Base-by-base conservation (phyloP, 176 grass and related monocot genomes). In the Guadua angustifolia region DNA sequence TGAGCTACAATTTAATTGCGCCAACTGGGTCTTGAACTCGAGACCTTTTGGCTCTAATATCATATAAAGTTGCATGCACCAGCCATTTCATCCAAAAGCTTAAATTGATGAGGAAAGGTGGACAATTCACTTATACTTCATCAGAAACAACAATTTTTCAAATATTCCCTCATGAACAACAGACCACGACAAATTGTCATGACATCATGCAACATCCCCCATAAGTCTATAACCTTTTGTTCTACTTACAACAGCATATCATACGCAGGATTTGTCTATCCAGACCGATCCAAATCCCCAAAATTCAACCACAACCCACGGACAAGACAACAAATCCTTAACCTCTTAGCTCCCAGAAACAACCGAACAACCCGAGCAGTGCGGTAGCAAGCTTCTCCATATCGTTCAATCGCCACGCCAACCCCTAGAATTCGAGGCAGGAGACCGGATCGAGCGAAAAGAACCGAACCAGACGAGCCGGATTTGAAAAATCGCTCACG, bases 361-460 rank as follows among this genome's bases (percentile, higher is more conserved):
- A n/a, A 32, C 25, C 26, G 25, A 26, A n/a, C 46, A 56, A 74
- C 35, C 22, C 47, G 0, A 53, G 15, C 4, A 3, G 40, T 46
- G 15, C 5, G 47, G 42, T 12, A 45, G 8, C 24, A 26, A 17
- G 69, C 24, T 10, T 50, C 22, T 17, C 6, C 42, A 32, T 29
- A 50, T 50, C 24, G 13, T 22, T 9, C 69, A 0, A 4, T 3
- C 44, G 15, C 24, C 3, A 72, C 49, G 9, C 70, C 73, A 33
- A 76, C 5, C 35, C 5, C 33, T 8, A 55, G 12, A 73, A 73
- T 7, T 32, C 35, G 35, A 58, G 15, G 17, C 1, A 25, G 72
- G 36, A 9, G 72, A 9, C 46, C 62, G 77, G 82, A 85, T 85
- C 82, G 62, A 43, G 69, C 61, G 47, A 21, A 57, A 77, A 32